Evolutionary conservation across 2,329 filamentous ascomycete genomes (phyloP).

Genomic region (Venturia pyrina): DNA sequence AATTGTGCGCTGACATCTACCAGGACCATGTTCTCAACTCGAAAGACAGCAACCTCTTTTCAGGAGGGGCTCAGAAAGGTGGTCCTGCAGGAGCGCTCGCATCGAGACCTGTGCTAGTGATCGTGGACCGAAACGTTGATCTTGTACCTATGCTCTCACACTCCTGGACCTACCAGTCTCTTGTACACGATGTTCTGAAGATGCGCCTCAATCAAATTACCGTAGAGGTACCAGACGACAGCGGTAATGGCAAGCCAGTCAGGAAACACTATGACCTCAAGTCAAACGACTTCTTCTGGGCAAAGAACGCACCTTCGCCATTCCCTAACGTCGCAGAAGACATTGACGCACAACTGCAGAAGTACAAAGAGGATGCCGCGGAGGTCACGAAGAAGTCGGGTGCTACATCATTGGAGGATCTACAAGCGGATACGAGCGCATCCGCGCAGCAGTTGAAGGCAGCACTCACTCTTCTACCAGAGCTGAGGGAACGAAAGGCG

Average conservation of each 20-base stretch:
- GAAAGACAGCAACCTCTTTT: conserved; percentile 84
- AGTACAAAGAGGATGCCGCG: conserved; percentile 90
- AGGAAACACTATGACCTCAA: conserved; percentile 82
- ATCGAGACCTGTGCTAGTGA: conserved; percentile 75
- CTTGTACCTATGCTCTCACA: conserved; percentile 98
- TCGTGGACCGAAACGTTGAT: conserved; percentile 92
- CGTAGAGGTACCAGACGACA: conserved; percentile 76
- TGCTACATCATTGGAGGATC: conserved; percentile 81
- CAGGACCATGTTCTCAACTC: conserved; percentile 88
- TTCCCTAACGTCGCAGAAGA: conserved; percentile 96
- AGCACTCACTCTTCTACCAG: conserved; percentile 84
- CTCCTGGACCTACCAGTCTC: conserved; percentile 81
- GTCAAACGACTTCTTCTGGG: conserved; percentile 92
- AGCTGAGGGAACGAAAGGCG: conserved; percentile 86
- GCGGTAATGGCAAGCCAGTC: conserved; percentile 61
- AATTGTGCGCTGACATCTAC: background rate
- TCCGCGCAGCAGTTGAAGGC: conserved; percentile 93
- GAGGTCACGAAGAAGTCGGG: conserved; percentile 95
- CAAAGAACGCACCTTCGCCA: conserved; percentile 77
- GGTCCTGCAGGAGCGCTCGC: conserved; percentile 42
- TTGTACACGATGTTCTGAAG: conserved; percentile 68
- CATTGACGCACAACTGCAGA: conserved; percentile 84
- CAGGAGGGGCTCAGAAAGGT: conserved; percentile 26
- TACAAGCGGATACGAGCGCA: conserved; percentile 78
- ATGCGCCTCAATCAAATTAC: conserved; percentile 91